These are phyloP conservation scores for Mycena floridula DNA, from an alignment of 768 basidiomycete genomes.

Conservation along the genomic window DNA sequence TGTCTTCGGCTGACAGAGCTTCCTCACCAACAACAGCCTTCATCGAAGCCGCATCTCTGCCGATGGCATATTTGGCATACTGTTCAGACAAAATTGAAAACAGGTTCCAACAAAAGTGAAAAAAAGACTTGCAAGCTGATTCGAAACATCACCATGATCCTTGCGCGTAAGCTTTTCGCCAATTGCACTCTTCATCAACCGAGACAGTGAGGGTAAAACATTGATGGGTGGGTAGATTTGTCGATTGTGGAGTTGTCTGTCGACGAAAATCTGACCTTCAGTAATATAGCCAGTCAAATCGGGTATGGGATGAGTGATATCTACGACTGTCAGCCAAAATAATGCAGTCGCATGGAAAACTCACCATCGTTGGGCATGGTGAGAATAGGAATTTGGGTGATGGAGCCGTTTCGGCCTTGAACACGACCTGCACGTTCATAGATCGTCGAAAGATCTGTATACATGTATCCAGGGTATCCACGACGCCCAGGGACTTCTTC, in stretches of 20 bases:
- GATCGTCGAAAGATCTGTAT: slow-evolving; percentile 98
- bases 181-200: slow-evolving; percentile 99
- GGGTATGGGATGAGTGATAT: slow-evolving; percentile 99
- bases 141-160: slow-evolving; percentile 98
- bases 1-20: slow-evolving; percentile 91
- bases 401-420: slow-evolving; percentile 94
- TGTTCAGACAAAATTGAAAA: slow-evolving; percentile 24
- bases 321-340: slow-evolving; percentile 31
- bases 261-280: slow-evolving; percentile 98
- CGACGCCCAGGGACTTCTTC: slow-evolving; percentile 99
- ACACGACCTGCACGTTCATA: slow-evolving; percentile 99
- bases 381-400: slow-evolving; percentile 98
- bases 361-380: slow-evolving; percentile 99
- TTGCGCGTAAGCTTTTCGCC: slow-evolving; percentile 96
- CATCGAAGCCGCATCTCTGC: slow-evolving; percentile 95
- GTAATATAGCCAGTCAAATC: slow-evolving; percentile 99
- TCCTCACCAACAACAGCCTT: slow-evolving; percentile 99
- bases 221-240: slow-evolving; percentile 99
- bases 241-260: slow-evolving; percentile 93
- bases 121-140: slow-evolving; percentile 73
- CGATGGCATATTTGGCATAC: slow-evolving; percentile 99
- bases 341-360: slow-evolving; percentile 14
- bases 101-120: slow-evolving; percentile 7
- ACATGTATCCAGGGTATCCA: slow-evolving; percentile 98
- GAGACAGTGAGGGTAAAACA: slow-evolving; percentile 95